Evolutionary conservation across 2,329 filamentous ascomycete genomes (phyloP), one percentile per base, ranked within the genome.

Genomic region (Xylaria sp.): DNA sequence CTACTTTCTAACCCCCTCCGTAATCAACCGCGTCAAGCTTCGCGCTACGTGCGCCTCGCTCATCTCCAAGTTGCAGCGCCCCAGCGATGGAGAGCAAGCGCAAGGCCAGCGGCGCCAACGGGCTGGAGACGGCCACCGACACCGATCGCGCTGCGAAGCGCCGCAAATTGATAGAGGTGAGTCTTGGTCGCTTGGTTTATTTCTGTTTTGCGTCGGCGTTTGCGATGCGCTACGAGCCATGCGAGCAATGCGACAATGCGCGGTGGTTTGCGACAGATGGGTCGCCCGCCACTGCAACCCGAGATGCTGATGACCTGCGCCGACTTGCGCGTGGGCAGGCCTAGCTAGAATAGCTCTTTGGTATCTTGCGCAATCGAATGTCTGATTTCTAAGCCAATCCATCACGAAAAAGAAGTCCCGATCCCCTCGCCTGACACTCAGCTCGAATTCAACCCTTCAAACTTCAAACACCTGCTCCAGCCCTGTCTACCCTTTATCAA

Each of bases 61-160:
- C 62, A 66, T 37, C 55, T 35, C 50, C 68, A 32, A 54, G 57
- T 53, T 63, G 55, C 60, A 57, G 65, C 62, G 44, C 58, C 61
- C 23, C 23, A 55, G 54, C 55, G 55, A 88, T 88, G 86, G 86
- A 88, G 72, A 82, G 81, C 77, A 88, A 88, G 80, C 84, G 86
- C 72, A 88, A 88, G 75, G 84, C 85, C 44, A 79, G 78, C 70
- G 77, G 79, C 73, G 76, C 78, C 60, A 84, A 84, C 75, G 82
- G 83, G 70, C 78, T 79, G 66, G 81, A 81, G 65, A 70, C 78
- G 60, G 79, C 59, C 35, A 72, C 80, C 55, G 85, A 88, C 66
- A 79, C 79, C 62, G 86, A 88, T 74, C 85, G 86, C 75, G 83
- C 84, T 64, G 80, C 84, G 6, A 89, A 89, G 81, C 83, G 87